Conservation (phyloP, 805 yeast species). For the Myxozyma neotropica region DNA sequence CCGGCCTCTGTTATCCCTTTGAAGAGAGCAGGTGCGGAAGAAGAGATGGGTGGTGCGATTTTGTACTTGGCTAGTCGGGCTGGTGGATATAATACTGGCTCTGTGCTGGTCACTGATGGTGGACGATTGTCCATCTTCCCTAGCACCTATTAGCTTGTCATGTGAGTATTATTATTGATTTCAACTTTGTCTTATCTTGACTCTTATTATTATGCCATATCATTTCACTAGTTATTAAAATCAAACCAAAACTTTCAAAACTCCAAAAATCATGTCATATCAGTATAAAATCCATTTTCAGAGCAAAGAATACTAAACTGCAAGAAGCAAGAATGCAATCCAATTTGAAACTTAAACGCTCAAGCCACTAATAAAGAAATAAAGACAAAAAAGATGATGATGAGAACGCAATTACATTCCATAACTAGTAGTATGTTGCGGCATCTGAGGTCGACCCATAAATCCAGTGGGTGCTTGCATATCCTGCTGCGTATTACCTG, state of each 20-base stretch:
- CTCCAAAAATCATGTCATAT: too few species aligned
- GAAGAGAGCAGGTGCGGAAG: constrained; percentile 65
- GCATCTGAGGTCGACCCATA: constrained; percentile 32
- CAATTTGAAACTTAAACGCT: neutral
- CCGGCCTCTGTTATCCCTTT: constrained; percentile 52
- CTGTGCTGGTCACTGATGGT: constrained; percentile 70
- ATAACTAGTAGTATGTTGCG: constrained; percentile 14
- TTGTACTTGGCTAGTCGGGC: constrained; percentile 69
- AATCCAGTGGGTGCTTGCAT: constrained; percentile 3
- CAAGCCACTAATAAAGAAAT: neutral
- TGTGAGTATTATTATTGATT: too few species aligned
- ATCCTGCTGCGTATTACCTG: constrained; percentile 1
- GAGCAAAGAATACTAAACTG: neutral
- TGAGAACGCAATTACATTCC: constrained; percentile 12
- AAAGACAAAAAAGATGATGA: neutral
- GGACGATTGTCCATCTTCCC: constrained; percentile 49
- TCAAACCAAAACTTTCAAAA: too few species aligned
- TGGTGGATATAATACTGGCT: constrained; percentile 65
- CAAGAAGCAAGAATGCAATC: neutral
- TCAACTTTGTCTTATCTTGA: too few species aligned
- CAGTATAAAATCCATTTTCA: neutral
- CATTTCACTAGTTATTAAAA: too few species aligned
- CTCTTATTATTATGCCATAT: too few species aligned
- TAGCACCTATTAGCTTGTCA: constrained; percentile 15
- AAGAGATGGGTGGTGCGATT: constrained; percentile 70